These are phyloP conservation scores for Leccinum broughii DNA, from an alignment of 768 basidiomycete species.

Conservation along the genomic window DNA sequence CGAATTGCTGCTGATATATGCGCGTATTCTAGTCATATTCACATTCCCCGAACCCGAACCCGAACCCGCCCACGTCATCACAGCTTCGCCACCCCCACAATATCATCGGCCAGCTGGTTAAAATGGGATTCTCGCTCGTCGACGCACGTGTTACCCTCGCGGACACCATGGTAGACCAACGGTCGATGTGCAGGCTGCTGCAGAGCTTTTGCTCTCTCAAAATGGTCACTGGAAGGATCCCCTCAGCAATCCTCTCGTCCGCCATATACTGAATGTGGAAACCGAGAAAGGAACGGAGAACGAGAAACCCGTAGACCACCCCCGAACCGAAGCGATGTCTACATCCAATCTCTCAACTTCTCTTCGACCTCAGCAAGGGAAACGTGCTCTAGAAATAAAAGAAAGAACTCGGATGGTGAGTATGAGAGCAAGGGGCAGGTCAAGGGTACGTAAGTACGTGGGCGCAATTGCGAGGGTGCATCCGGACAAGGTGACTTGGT, in stretches of 20 bases:
- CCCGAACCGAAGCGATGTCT: background rate
- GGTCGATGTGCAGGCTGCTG: slow-evolving; percentile 41
- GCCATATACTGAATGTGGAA: no score
- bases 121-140: no score
- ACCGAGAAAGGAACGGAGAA: slow-evolving; percentile 3
- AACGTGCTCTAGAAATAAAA: no score
- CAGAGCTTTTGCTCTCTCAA: slow-evolving; percentile 26
- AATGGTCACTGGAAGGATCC: no score
- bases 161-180: no score
- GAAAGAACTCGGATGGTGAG: no score
- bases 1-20: background rate
- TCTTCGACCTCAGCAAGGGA: background rate
- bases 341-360: background rate
- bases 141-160: no score
- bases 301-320: slow-evolving; percentile 5
- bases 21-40: slow-evolving; percentile 13
- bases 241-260: no score
- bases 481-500: slow-evolving; percentile 85
- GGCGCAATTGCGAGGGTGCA: slow-evolving; percentile 90
- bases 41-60: background rate
- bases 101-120: no score
- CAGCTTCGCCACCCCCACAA: no score
- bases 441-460: slow-evolving; percentile 79
- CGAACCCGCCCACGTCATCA: no score
- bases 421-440: no score